Evolutionary conservation across 129 eudicot genomes (phyloP), one percentile per base, ranked within the genome.

Genomic region (Heracleum sosnowskyi): DNA sequence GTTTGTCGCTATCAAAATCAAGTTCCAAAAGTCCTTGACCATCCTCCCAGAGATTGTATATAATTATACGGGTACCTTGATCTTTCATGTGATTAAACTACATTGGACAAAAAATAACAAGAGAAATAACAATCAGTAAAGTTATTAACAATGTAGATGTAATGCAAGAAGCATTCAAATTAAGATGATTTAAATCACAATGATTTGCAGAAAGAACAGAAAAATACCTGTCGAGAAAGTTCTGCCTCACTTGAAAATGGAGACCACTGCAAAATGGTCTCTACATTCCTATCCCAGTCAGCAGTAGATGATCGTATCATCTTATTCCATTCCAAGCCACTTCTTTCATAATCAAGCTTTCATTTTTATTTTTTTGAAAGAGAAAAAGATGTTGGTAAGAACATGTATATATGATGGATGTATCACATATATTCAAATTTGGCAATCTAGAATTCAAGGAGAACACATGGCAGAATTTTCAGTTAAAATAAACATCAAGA

Each of bases 1-100:
- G 82, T 69, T 82, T 87, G 84, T 88, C 97, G 39, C 91, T 69
- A n/a, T 90, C 96, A 66, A 92, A 95, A 86, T 95, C 98, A 78
- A 91, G 92, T 81, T 95, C 98, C 69, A 91, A 75, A 47, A 82
- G 94, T 74, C 97, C 98, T 83, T 95, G 93, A 76, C 92, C 98
- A 86, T 95, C 97, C 83, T 95, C 97, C 97, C 98, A 95, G 51
- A 95, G 86, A 88, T 95, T 95, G 90, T 91, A 95, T 53, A 95
- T 85, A 76, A 95, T 83, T 81, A 95, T 82, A 41, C 91, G 90
- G 2, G 97, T 95, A 40, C 98, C 98, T 49, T 87, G 98, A 81
- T 90, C 92, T 77, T 86, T 85, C 89, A 95, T 90, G 63, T 81
- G 80, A 85, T 88, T 87, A 79, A 95, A 92, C 98, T 95, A 76